phyloP scores from a whole-genome alignment of 345 rosid genomes.

The Linum usitatissimum region DNA sequence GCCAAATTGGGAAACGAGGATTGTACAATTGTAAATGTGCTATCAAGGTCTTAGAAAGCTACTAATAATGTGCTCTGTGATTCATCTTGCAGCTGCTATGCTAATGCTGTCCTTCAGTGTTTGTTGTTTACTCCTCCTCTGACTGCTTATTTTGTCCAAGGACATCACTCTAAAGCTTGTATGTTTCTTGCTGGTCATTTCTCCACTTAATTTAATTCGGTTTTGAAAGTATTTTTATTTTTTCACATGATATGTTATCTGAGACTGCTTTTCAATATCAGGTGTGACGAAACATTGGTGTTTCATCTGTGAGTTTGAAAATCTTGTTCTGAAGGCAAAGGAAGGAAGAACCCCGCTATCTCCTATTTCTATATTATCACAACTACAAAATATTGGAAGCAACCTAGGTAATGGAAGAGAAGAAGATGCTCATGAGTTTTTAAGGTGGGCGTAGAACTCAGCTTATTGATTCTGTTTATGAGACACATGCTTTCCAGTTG shows the following conservation, averaged over 20 bases:
- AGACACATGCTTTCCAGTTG: neutral
- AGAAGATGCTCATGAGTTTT: conserved; percentile 98
- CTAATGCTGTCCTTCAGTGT: conserved; percentile 89
- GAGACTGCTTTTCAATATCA: conserved; percentile 19
- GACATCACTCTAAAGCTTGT: conserved; percentile 75
- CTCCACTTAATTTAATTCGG: conserved; percentile 9
- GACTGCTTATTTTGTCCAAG: conserved; percentile 76
- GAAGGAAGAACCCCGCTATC: conserved; percentile 60
- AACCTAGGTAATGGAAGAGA: conserved; percentile 76
- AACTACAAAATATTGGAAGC: conserved; percentile 56
- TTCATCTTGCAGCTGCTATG: conserved; percentile 76
- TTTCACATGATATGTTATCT: conserved; percentile 4
- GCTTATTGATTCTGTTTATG: neutral
- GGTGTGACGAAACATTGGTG: conserved; percentile 77
- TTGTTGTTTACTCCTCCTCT: conserved; percentile 86
- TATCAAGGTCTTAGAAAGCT: neutral
- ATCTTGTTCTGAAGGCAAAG: conserved; percentile 58
- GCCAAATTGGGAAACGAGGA: neutral
- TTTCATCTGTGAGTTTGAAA: conserved; percentile 84
- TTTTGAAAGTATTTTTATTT: conserved; percentile 10
- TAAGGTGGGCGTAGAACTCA: conserved; percentile 40
- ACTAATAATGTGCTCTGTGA: conserved; percentile 4
- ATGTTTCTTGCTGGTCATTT: conserved; percentile 19
- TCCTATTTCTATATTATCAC: conserved; percentile 60
- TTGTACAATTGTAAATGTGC: neutral